Conservation (phyloP, 2,329 filamentous ascomycete species). For the Biscogniauxia marginata region DNA sequence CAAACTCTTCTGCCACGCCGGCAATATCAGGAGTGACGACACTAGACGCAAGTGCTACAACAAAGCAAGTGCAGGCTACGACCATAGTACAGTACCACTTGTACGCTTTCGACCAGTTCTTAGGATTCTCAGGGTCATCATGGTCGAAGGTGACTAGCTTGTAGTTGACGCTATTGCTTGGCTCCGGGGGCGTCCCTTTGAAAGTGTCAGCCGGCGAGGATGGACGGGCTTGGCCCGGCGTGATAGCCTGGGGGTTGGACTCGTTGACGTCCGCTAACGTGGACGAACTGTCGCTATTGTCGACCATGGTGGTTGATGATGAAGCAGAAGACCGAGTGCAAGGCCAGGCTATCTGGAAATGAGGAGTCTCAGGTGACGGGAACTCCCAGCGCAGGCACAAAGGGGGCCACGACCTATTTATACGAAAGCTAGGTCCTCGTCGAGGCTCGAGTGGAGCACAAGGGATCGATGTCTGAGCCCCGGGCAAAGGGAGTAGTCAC, state of each 20-base stretch:
- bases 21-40: constrained; percentile 76
- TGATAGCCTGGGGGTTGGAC: background rate
- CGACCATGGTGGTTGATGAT: background rate
- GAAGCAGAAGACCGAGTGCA: background rate
- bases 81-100: constrained; percentile 89
- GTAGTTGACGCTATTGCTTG: constrained; percentile 32
- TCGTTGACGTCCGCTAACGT: background rate
- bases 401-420: background rate
- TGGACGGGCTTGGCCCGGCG: background rate
- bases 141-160: constrained; percentile 68
- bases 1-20: constrained; percentile 62
- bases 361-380: background rate
- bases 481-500: background rate
- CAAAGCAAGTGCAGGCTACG: constrained; percentile 73
- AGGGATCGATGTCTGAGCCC: background rate
- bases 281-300: background rate
- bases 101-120: constrained; percentile 76
- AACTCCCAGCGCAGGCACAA: background rate
- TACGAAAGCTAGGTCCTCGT: background rate
- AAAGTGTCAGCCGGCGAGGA: background rate
- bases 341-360: background rate
- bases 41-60: constrained; percentile 68
- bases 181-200: background rate
- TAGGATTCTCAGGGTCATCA: constrained; percentile 74
- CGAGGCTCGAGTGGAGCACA: background rate